These are phyloP conservation scores for Vaccinium macrocarpon DNA, from an alignment of 148 eudicot species.

Conservation along the genomic window DNA sequence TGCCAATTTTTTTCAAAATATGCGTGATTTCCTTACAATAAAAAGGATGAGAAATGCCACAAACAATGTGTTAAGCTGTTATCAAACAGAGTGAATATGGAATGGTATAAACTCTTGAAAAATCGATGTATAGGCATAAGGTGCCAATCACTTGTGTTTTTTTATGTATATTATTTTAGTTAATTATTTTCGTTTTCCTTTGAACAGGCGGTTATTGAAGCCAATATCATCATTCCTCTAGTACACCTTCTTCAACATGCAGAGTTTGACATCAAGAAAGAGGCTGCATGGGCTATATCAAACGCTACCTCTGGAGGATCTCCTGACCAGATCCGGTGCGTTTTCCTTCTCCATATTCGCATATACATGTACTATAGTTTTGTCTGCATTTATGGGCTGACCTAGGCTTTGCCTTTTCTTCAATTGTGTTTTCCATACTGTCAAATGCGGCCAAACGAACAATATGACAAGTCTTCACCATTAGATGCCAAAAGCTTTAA, in stretches of 20 bases:
- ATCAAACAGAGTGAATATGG: not conserved
- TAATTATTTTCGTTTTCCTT: not conserved
- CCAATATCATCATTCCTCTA: conserved; percentile 52
- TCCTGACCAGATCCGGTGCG: conserved; percentile 68
- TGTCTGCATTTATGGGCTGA: not conserved
- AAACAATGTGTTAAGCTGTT: not conserved
- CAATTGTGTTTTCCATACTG: not conserved
- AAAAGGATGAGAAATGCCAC: not conserved
- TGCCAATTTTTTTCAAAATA: not conserved
- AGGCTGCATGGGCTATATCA: conserved; percentile 88
- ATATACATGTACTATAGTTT: not conserved
- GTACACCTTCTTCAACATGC: conserved; percentile 69
- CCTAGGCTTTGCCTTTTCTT: not conserved
- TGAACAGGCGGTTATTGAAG: conserved; percentile 68
- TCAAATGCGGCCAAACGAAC: not conserved
- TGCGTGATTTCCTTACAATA: not conserved
- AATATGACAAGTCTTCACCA: not conserved
- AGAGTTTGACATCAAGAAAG: conserved; percentile 78
- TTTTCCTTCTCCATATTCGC: conserved; percentile 3
- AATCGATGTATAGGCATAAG: not conserved
- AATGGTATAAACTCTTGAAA: not conserved
- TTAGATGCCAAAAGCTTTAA: not conserved
- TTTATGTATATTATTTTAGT: not conserved
- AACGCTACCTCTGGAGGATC: conserved; percentile 84
- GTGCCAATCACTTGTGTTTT: not conserved